These are phyloP conservation scores for Solanum megistacrolobum DNA, from an alignment of 257 asterid species.

Conservation along the genomic window DNA sequence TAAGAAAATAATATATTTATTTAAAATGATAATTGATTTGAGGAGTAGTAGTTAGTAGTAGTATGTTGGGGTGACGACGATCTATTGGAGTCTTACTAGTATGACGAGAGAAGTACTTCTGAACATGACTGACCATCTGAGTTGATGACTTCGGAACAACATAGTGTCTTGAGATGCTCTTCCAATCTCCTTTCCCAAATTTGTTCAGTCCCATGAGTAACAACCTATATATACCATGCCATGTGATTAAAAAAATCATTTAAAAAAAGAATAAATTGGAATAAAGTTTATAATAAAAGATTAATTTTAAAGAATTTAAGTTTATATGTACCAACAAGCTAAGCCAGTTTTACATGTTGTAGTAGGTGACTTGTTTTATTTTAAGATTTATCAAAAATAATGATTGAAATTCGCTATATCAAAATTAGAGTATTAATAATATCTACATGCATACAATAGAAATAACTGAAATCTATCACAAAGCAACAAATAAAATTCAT, in stretches of 20 bases:
- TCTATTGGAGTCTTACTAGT: slow-evolving; percentile 10
- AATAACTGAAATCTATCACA: neutral
- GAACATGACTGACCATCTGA: slow-evolving; percentile 47
- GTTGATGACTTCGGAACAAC: slow-evolving; percentile 30
- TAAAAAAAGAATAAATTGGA: neutral
- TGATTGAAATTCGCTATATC: neutral
- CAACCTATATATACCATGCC: slow-evolving; percentile 7
- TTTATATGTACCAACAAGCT: neutral
- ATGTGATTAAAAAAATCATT: neutral
- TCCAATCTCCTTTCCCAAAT: slow-evolving; percentile 47
- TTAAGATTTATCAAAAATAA: neutral
- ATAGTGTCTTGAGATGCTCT: slow-evolving; percentile 37
- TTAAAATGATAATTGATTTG: neutral
- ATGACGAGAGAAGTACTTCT: slow-evolving; percentile 27
- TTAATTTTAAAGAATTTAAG: neutral
- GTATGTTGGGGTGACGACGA: slow-evolving; percentile 18
- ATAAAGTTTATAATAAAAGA: neutral
- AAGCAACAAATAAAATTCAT: no score
- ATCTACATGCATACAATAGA: neutral
- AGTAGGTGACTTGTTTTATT: neutral
- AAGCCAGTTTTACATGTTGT: neutral
- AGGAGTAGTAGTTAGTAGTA: neutral
- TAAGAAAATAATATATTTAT: no score
- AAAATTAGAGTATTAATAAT: neutral
- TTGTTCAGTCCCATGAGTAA: slow-evolving; percentile 37